Evolutionary conservation across 23 red algal species (phyloP), one percentile per base, ranked within the genome.

Genomic region (Gracilaria gracilis): DNA sequence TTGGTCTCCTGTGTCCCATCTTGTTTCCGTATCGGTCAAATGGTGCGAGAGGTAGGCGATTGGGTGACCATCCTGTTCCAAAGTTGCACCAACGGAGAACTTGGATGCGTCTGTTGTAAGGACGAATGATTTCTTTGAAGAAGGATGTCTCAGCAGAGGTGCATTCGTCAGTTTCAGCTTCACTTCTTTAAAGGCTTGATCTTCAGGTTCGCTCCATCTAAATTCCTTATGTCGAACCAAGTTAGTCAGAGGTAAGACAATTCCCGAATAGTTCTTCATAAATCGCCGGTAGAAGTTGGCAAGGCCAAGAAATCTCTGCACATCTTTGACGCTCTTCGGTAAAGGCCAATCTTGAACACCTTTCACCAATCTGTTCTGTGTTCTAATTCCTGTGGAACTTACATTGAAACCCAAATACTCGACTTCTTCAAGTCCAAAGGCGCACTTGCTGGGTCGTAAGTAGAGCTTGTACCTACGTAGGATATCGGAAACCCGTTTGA

Each of bases 261-360:
- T 72, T 32, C 9, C 64, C 25, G 54, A 36, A 46, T 86, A 67
- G 58, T 46, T 25, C 7, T 51, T 86, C 34, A 86, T 50, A 48
- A 86, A 86, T 28, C 64, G 57, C 19, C 57, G 5, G 62, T 46
- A 86, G 13, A 40, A 54, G 24, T 72, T 72, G 9, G 37, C 46
- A 0, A 86, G 36, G 17, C 86, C 86, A 0, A 80, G 8, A 47
- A 90, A 90, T 25, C 34, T 40, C 48, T 66, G 86, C 19, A 90
- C 23, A 23, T 80, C 48, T 28, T 67, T 42, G 13, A 48, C 36
- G 28, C 28, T 35, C 13, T 17, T 59, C n/a, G 75, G 86, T 5
- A 23, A 38, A 8, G 86, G 38, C 72, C 72, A 90, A 1, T 67
- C 39, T 24, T 59, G 5, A 28, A 90, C 33, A 8, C 72, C 75